A percentile compares a stretch with the other conserved stretches of the same genome.
Conservation (phyloP, 2,329 filamentous ascomycete species). For the Bipolaris victoriae region DNA sequence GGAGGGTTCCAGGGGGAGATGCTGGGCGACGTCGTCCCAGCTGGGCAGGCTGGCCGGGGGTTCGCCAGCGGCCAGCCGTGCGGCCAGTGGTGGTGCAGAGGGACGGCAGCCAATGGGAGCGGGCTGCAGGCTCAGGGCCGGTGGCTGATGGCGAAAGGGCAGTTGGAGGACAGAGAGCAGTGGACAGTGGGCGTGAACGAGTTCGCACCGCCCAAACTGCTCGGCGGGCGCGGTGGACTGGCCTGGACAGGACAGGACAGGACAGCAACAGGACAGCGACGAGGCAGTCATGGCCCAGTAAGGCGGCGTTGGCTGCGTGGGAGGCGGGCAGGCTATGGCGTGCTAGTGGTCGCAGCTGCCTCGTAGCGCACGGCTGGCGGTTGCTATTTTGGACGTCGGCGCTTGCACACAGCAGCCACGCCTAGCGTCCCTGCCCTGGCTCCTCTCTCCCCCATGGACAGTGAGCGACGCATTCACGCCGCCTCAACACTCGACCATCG, state of each 20-base stretch:
- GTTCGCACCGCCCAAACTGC: background rate
- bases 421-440: conserved; percentile 16
- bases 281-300: no score
- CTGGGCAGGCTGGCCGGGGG: conserved; percentile 14
- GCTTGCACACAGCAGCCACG: conserved; percentile 18
- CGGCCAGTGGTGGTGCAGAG: background rate
- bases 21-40: background rate
- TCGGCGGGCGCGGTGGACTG: background rate
- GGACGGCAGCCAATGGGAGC: no score
- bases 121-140: background rate
- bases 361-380: conserved; percentile 20
- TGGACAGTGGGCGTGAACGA: background rate
- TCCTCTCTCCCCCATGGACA: conserved; percentile 32
- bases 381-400: conserved; percentile 22
- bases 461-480: conserved; percentile 32
- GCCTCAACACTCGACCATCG: conserved; percentile 17
- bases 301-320: background rate
- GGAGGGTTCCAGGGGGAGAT: conserved; percentile 22
- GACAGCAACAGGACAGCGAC: no score
- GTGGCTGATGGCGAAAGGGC: background rate
- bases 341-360: conserved; percentile 25
- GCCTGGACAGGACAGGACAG: background rate
- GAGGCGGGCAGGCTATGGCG: conserved; percentile 13
- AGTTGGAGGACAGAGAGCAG: background rate
- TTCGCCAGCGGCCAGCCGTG: conserved; percentile 12